These are phyloP conservation scores for Tylopilus sp. DNA, from an alignment of 768 basidiomycete species.

Conservation along the genomic window DNA sequence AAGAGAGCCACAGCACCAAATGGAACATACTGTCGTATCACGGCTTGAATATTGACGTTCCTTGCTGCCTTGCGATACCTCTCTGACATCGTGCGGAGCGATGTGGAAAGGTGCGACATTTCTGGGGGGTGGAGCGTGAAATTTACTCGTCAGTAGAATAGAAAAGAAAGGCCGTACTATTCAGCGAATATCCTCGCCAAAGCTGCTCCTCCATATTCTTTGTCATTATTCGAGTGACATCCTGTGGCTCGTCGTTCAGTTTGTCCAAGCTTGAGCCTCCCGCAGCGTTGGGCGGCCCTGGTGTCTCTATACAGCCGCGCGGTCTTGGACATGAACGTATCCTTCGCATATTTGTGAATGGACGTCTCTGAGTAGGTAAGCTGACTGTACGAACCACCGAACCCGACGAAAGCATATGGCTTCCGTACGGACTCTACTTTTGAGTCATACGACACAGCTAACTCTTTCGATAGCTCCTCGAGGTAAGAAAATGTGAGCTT, in stretches of 20 bases:
- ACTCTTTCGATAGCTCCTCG: constrained; percentile 96
- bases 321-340: constrained; percentile 99
- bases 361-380: not conserved
- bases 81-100: constrained; percentile 92
- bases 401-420: constrained; percentile 99
- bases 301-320: constrained; percentile 94
- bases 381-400: constrained; percentile 65
- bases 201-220: constrained; percentile 99
- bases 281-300: constrained; percentile 72
- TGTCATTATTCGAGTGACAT: constrained; percentile 99
- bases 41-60: constrained; percentile 90
- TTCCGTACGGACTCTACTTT: constrained; percentile 91
- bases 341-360: constrained; percentile 37
- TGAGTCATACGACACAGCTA: constrained; percentile 85
- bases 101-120: constrained; percentile 96
- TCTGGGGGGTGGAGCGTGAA: constrained; percentile 45
- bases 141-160: not conserved
- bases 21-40: constrained; percentile 95
- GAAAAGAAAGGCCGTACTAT: constrained; percentile 54
- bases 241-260: constrained; percentile 94
- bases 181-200: constrained; percentile 97
- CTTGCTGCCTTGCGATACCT: constrained; percentile 95
- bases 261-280: constrained; percentile 69
- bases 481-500: constrained; percentile 98
- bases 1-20: constrained; percentile 79